Conservation (phyloP, 2,329 filamentous ascomycete genomes). For the Lomentospora prolificans region DNA sequence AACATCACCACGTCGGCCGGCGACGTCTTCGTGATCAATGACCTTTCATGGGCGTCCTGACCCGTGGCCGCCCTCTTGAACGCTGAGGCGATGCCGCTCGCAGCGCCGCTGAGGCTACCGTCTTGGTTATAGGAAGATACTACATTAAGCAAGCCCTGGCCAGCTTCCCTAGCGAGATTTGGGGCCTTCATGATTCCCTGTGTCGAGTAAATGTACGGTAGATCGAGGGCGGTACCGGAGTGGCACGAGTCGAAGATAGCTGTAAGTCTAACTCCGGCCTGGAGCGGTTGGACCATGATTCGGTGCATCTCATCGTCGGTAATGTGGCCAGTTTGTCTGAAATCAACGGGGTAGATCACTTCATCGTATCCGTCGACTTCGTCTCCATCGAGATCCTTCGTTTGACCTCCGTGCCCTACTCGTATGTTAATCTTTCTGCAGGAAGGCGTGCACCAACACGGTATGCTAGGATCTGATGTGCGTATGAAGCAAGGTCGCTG, state of each 20-base stretch:
- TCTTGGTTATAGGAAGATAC: slow-evolving; percentile 54
- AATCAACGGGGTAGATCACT: slow-evolving; percentile 77
- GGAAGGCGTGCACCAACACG: too few relatives aligned
- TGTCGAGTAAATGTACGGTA: slow-evolving; percentile 61
- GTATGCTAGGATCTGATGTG: too few relatives aligned
- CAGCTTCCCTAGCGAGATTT: slow-evolving; percentile 58
- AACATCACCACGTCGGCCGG: slow-evolving; percentile 96
- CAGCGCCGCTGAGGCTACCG: slow-evolving; percentile 67
- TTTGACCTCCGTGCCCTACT: slow-evolving; percentile 69
- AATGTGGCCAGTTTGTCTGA: slow-evolving; percentile 68
- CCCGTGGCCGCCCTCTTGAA: slow-evolving; percentile 83
- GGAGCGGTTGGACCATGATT: slow-evolving; percentile 54
- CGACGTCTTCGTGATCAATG: slow-evolving; percentile 81
- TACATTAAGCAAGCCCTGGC: slow-evolving; percentile 50
- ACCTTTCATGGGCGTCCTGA: slow-evolving; percentile 70
- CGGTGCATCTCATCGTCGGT: slow-evolving; percentile 76
- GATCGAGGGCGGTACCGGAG: slow-evolving; percentile 55
- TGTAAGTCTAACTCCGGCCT: slow-evolving; percentile 47
- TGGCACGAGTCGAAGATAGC: slow-evolving; percentile 59
- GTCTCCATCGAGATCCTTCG: slow-evolving; percentile 67
- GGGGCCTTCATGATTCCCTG: slow-evolving; percentile 60
- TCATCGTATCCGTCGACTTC: slow-evolving; percentile 77
- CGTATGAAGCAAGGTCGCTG: not conserved
- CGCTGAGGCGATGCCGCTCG: slow-evolving; percentile 68
- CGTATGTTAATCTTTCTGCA: slow-evolving; percentile 9